Conservation (phyloP, 2,329 filamentous ascomycete species). For the Stachybotrys chartarum region DNA sequence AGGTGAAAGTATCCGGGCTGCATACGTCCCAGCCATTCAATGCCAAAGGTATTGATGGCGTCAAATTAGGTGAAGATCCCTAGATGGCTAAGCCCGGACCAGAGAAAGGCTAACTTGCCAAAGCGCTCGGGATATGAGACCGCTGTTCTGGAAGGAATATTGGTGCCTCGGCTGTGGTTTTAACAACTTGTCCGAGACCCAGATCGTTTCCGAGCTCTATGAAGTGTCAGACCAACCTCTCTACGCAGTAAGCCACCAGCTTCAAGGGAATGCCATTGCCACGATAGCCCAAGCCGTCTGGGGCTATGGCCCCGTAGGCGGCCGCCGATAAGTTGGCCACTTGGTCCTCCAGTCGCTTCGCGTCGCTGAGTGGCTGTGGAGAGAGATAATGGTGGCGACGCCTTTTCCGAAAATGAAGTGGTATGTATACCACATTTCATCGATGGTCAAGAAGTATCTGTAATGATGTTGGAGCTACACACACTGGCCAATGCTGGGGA, state of each 20-base stretch:
- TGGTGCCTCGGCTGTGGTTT: constrained; percentile 37
- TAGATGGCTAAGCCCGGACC: constrained; percentile 4
- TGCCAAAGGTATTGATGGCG: constrained; percentile 4
- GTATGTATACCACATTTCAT: neutral
- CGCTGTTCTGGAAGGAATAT: constrained; percentile 15
- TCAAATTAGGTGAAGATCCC: constrained; percentile 7
- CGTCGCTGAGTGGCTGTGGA: constrained; percentile 3
- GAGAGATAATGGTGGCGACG: neutral
- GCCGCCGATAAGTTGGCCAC: constrained; percentile 12
- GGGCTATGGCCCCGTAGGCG: constrained; percentile 19
- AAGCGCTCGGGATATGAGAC: constrained; percentile 16
- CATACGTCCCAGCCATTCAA: constrained; percentile 7
- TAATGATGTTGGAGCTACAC: neutral
- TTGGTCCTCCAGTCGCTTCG: constrained; percentile 15
- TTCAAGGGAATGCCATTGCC: constrained; percentile 14
- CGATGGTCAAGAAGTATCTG: neutral
- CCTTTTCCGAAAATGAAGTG: neutral
- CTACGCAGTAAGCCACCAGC: constrained; percentile 14
- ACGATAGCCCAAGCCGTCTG: constrained; percentile 21
- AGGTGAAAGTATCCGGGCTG: constrained; percentile 13
- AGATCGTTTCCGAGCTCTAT: constrained; percentile 16
- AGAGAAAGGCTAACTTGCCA: constrained; percentile 7
- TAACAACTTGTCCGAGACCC: constrained; percentile 29
- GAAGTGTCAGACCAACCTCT: constrained; percentile 17
- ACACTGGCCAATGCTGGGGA: neutral